phyloP scores from a whole-genome alignment of 768 basidiomycete genomes.

The Cystofilobasidium capitatum region DNA sequence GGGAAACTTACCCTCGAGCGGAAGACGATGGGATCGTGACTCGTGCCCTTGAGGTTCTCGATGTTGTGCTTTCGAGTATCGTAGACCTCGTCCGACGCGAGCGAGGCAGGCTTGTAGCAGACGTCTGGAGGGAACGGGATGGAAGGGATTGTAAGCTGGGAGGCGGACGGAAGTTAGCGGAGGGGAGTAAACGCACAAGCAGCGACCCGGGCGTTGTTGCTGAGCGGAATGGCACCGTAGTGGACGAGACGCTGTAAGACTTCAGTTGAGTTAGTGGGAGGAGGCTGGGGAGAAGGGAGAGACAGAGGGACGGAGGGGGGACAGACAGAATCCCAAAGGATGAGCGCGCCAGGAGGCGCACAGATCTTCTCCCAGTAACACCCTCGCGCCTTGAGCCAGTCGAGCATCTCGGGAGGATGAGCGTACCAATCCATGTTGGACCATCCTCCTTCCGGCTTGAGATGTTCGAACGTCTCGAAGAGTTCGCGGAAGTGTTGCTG shows the following conservation, averaged over 20 bases:
- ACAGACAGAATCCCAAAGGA: slow-evolving; percentile 35
- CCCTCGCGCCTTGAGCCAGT: slow-evolving; percentile 40
- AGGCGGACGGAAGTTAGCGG: no score
- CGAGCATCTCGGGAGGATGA: slow-evolving; percentile 30
- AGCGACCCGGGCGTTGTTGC: slow-evolving; percentile 30
- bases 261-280: no score
- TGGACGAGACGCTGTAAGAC: no score
- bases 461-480: slow-evolving; percentile 36
- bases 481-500: slow-evolving; percentile 35
- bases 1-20: background rate
- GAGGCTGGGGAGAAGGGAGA: background rate
- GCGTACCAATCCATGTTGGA: slow-evolving; percentile 29
- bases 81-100: slow-evolving; percentile 1
- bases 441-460: slow-evolving; percentile 30
- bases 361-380: slow-evolving; percentile 38
- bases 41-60: background rate
- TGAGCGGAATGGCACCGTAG: slow-evolving; percentile 32
- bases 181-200: slow-evolving; percentile 27
- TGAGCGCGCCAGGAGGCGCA: slow-evolving; percentile 37
- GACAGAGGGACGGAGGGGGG: no score
- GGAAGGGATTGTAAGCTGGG: no score
- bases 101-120: slow-evolving; percentile 26
- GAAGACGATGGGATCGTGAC: background rate
- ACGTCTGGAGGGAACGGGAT: no score
- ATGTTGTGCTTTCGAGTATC: slow-evolving; percentile 1